Percentiles rank a stretch among this genome's conserved stretches.
These are phyloP conservation scores for Biscogniauxia marginata DNA, from an alignment of 2,329 filamentous ascomycete species.

Conservation along the genomic window DNA sequence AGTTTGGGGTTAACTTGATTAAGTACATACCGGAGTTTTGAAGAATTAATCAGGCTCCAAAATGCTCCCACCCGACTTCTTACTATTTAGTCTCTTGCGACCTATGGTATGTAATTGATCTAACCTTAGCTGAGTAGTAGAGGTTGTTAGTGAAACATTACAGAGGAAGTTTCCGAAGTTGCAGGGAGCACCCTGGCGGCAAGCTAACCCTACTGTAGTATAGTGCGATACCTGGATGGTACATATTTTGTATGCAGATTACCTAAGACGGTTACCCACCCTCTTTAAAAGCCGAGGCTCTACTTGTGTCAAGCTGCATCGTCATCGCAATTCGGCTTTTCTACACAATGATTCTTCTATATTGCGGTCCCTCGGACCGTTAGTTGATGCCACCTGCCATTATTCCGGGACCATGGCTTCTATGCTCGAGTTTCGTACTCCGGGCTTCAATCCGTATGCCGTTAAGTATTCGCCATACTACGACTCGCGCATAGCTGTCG, in stretches of 20 bases:
- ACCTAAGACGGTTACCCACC: background rate
- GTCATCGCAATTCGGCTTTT: conserved; percentile 9
- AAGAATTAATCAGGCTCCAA: too few species aligned
- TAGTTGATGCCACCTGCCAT: background rate
- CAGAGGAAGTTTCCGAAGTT: too few species aligned
- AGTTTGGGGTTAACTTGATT: too few species aligned
- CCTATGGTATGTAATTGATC: too few species aligned
- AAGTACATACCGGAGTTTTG: too few species aligned
- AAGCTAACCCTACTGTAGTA: background rate
- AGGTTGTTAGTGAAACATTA: too few species aligned
- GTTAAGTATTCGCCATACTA: conserved; percentile 99
- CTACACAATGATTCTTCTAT: background rate
- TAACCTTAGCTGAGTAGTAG: too few species aligned
- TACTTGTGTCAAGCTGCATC: conserved; percentile 15
- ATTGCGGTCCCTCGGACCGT: background rate
- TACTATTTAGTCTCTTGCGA: too few species aligned
- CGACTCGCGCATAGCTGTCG: conserved; percentile 89
- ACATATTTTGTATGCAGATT: too few species aligned
- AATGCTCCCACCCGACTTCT: too few species aligned
- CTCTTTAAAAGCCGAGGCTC: conserved; percentile 26
- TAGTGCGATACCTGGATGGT: too few species aligned
- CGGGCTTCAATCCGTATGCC: conserved; percentile 92
- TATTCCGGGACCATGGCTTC: conserved; percentile 36
- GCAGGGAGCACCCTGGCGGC: too few species aligned
- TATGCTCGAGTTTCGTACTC: conserved; percentile 93